Base-by-base conservation (phyloP, 495 filamentous ascomycete species). In the Annulohypoxylon stygium region DNA sequence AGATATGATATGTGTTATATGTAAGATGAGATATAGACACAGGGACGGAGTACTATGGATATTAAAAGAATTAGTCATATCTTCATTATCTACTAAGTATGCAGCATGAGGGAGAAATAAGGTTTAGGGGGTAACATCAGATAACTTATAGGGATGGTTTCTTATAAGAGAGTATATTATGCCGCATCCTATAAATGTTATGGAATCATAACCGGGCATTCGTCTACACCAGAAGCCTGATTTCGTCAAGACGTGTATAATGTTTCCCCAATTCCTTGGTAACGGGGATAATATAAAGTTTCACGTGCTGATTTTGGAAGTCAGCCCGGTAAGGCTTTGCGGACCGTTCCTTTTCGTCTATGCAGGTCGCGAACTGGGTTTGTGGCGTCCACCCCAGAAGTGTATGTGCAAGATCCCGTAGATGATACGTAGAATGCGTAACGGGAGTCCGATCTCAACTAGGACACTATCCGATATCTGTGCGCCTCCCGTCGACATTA, bases 401-500 rank as follows among this genome's bases (percentile, higher is more conserved):
- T 3, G 30, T 2, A 30, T 30, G 30, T 74, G 65, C 65, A 69
- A 74, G 71, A 60, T 69, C 71, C 71, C 66, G 71, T 61, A 66
- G 47, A 69, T 74, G 65, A 58, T 61, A 74, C 61, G 37, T 20
- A 47, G 18, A 47, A 47, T 47, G 43, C 43, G 43, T 69, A 50
- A 58, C 10, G 20, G 36, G 23, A n/a, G 23, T 9, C 33, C 25
- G 23, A 39, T 64, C 30, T 30, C 45, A 60, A 41, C 3, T 48
- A 36, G 53, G 41, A 48, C 25, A 30, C 3, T 6, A 59, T 9
- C 39, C 30, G 26, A 60, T 20, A 51, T 64, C 41, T 65, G 43
- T 51, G 62, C 37, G 47, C 23, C 51, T 48, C 33, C 54, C 26
- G 63, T 18, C 2, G n/a, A 57, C 3, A 23, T 59, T 5, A 39